A percentile compares a stretch with the other conserved stretches of the same genome.
Evolutionary conservation across 208 protist species (phyloP).

Genomic region (Trypanosoma caninum): DNA sequence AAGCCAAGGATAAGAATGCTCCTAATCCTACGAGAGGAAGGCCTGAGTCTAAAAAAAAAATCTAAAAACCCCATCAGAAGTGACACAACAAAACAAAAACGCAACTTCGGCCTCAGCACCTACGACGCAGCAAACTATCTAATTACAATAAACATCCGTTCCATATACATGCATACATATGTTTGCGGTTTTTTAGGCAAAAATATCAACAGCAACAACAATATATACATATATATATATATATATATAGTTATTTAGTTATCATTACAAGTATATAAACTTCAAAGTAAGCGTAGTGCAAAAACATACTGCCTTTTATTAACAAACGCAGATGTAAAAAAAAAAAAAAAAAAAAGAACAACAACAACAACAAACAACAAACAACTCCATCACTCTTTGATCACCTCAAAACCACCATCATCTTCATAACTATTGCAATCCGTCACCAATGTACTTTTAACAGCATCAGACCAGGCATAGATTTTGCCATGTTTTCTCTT

Average conservation of each 20-base stretch:
- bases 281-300: no score
- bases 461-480: no score
- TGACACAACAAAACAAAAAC: neutral
- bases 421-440: neutral
- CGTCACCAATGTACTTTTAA: neutral
- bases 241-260: no score
- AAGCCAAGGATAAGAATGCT: conserved; percentile 95
- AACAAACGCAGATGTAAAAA: conserved; percentile 1
- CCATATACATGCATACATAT: no score
- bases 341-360: conserved; percentile 10
- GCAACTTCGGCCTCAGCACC: neutral
- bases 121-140: neutral
- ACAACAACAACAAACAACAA: neutral
- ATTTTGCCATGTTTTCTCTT: neutral
- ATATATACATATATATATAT: conserved; percentile 13
- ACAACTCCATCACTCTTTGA: conserved; percentile 27
- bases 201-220: neutral
- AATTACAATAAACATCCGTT: neutral
- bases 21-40: conserved; percentile 65
- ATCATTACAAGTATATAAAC: no score
- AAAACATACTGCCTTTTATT: no score
- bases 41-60: conserved; percentile 82
- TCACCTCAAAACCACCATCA: conserved; percentile 39
- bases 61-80: conserved; percentile 88
- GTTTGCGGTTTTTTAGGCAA: no score